Conservation (phyloP, 805 yeast species). For the Schwanniomyces yamadae region DNA sequence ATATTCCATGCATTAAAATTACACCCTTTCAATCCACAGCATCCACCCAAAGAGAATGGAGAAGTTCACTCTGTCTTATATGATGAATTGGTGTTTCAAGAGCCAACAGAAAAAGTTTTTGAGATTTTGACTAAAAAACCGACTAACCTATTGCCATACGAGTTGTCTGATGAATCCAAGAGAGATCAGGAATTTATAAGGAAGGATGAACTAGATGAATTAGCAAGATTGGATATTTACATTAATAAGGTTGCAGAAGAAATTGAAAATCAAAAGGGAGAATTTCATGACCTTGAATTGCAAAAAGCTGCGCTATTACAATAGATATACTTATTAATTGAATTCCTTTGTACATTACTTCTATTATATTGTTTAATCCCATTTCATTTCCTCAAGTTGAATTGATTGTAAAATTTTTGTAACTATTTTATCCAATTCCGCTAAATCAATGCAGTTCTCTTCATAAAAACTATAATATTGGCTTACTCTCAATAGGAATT, state of each 20-base stretch:
- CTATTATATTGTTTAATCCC: not conserved
- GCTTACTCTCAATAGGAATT: conserved; percentile 18
- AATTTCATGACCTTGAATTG: conserved; percentile 41
- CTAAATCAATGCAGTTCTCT: conserved; percentile 18
- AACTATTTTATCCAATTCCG: conserved; percentile 9
- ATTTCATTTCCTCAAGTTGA: not conserved
- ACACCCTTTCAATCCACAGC: conserved; percentile 72
- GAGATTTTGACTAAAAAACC: conserved; percentile 71
- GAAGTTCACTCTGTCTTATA: conserved; percentile 52
- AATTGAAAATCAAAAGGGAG: conserved; percentile 39
- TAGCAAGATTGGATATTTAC: conserved; percentile 40
- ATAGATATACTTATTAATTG: conserved; percentile 9
- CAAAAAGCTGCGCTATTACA: conserved; percentile 40
- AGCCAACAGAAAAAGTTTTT: conserved; percentile 90
- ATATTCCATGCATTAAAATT: conserved; percentile 86
- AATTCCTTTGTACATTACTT: not conserved
- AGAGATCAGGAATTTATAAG: conserved; percentile 40
- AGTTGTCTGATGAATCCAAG: conserved; percentile 30
- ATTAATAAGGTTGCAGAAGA: conserved; percentile 38
- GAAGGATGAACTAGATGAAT: conserved; percentile 41
- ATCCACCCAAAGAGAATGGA: conserved; percentile 38
- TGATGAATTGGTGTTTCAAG: conserved; percentile 92
- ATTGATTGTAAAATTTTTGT: conserved; percentile 9
- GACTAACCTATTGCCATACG: conserved; percentile 50
- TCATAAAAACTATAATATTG: conserved; percentile 16